These are phyloP conservation scores for Tuber melanosporum DNA, from an alignment of 495 filamentous ascomycete genomes.

Conservation along the genomic window DNA sequence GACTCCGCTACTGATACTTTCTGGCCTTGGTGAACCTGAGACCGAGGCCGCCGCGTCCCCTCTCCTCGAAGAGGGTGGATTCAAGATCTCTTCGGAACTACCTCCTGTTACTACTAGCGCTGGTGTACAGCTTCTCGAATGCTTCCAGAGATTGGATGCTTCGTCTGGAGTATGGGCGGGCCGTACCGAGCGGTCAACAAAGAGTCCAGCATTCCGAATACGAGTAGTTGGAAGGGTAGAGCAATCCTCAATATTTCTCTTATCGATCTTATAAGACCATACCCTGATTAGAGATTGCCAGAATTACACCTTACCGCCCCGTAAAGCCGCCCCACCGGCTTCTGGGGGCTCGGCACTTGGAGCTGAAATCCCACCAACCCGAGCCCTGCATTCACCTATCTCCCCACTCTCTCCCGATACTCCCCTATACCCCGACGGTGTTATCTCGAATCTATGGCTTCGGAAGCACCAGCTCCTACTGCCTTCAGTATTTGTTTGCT, in stretches of 20 bases:
- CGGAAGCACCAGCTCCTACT: conserved; percentile 76
- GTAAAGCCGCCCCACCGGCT: conserved; percentile 57
- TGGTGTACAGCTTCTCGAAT: conserved; percentile 60
- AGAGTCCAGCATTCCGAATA: conserved; percentile 55
- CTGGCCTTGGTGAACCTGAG: conserved; percentile 55
- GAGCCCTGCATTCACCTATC: conserved; percentile 72
- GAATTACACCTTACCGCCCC: conserved; percentile 57
- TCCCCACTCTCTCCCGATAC: conserved; percentile 79
- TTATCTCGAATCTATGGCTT: conserved; percentile 74
- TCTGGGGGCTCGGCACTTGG: conserved; percentile 46
- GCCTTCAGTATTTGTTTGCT: conserved; percentile 71
- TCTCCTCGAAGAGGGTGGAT: conserved; percentile 54
- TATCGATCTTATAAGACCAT: background rate
- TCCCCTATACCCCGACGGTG: conserved; percentile 74
- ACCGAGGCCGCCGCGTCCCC: conserved; percentile 45
- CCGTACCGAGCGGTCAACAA: conserved; percentile 10
- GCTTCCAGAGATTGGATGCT: conserved; percentile 61
- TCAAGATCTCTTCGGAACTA: conserved; percentile 60
- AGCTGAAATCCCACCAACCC: conserved; percentile 42
- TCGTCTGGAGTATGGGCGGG: conserved; percentile 44
- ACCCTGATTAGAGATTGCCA: conserved; percentile 37
- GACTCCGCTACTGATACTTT: conserved; percentile 70
- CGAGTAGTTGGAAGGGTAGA: conserved; percentile 69
- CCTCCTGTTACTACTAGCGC: conserved; percentile 58
- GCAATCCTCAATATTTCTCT: background rate